Base-by-base conservation (phyloP, 805 yeast genomes). In the Yarrowia deformans region DNA sequence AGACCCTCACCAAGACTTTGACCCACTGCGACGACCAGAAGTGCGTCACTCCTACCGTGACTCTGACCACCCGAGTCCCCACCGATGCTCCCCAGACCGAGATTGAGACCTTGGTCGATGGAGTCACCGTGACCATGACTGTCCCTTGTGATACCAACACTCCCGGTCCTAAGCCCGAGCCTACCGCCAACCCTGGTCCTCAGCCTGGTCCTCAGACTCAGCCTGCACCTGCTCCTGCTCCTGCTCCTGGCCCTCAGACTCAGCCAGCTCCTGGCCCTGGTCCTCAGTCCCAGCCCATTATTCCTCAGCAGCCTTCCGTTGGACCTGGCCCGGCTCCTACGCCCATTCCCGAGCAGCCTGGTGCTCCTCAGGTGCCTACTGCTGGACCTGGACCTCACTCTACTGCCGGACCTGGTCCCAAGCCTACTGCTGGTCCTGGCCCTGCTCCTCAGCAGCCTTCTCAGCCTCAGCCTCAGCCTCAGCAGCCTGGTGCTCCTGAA, bases 71-170 rank as follows among this genome's bases (percentile, higher is more conserved):
- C 37, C 35, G 35, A 8, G 68, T 63, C 10, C 68, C 68, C 39
- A 48, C 68, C 32, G 35, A 48, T 40, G 56, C 55, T 29, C 56
- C 68, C 7, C 12, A 10, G 18, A 37, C 68, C 13, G 37, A 19
- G 32, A 37, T 37, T 29, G 37, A 23, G 45, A 48, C 68, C 12
- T 56, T 63, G 9, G 39, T 48, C 9, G 46, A 63, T 48, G 68
- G 56, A 8, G 39, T 37, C 12, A 63, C 68, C 4, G 46, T 48
- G 2, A 49, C 56, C 5, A 8, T 63, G 14, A 63, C 68, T 5
- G 56, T 63, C 3, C 68, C 68, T n/a, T 48, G 45, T 13, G 68
- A 63, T 63, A 60, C 66, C 66, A 34, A 42, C 64, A 23, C 55
- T 16, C 56, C 58, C 3, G 29, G 23, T 18, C 39, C 52, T 13